phyloP scores from a whole-genome alignment of 2,329 filamentous ascomycete species.

The Apiospora koreana region DNA sequence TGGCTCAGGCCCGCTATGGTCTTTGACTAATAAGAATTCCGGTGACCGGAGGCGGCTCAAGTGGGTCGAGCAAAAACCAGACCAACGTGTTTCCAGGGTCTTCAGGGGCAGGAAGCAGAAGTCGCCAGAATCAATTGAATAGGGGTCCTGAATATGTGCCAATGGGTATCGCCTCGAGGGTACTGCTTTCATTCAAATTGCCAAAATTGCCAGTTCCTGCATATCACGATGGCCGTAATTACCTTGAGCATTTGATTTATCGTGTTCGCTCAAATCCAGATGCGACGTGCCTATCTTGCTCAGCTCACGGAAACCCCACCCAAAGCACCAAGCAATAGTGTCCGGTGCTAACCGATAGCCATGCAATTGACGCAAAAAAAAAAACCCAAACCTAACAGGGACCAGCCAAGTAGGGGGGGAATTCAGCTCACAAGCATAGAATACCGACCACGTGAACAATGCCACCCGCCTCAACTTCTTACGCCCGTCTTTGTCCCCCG shows the following conservation, averaged over 20 bases:
- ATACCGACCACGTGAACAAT: background rate
- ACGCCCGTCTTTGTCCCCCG: background rate
- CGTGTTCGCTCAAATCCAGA: background rate
- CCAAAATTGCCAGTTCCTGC: background rate
- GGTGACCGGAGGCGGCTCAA: background rate
- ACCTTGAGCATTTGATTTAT: background rate
- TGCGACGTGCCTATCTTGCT: background rate
- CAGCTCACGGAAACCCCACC: background rate
- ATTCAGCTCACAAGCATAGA: background rate
- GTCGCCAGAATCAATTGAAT: background rate
- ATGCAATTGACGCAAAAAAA: background rate
- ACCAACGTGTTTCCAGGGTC: background rate
- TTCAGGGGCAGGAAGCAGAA: background rate
- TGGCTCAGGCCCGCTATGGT: background rate
- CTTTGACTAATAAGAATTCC: background rate
- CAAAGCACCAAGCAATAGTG: background rate
- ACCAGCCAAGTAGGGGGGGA: background rate
- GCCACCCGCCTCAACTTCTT: background rate
- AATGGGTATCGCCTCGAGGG: background rate
- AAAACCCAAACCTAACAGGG: background rate
- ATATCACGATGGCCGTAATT: background rate
- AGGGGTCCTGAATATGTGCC: background rate
- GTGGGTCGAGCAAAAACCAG: background rate
- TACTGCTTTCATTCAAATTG: background rate
- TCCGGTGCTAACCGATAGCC: conserved; percentile 4